Evolutionary conservation across 2,329 filamentous ascomycete genomes (phyloP).

Genomic region (Aspergillus sp.): DNA sequence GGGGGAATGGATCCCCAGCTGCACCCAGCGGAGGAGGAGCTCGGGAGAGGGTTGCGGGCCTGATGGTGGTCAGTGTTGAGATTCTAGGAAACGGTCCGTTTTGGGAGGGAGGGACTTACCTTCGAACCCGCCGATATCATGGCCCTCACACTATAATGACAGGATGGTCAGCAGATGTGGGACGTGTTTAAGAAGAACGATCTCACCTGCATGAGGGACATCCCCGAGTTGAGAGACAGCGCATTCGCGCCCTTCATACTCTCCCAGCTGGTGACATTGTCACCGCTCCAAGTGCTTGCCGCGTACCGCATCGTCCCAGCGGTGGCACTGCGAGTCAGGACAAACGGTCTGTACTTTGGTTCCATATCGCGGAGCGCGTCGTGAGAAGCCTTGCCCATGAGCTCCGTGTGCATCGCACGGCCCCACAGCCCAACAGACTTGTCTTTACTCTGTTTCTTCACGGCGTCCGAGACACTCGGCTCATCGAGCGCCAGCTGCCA

Average conservation of each 20-base stretch:
- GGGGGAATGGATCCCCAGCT: conserved; percentile 67
- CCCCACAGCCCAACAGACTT: conserved; percentile 67
- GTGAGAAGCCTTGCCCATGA: conserved; percentile 69
- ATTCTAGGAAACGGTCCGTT: background rate
- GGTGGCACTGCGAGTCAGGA: conserved; percentile 69
- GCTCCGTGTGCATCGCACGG: conserved; percentile 66
- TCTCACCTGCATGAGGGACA: conserved; percentile 62
- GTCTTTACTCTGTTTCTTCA: conserved; percentile 39
- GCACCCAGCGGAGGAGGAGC: conserved; percentile 70
- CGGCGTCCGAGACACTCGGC: conserved; percentile 35
- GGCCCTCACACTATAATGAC: conserved; percentile 58
- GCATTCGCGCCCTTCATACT: conserved; percentile 72
- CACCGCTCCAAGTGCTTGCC: conserved; percentile 71
- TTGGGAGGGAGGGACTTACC: conserved; percentile 35
- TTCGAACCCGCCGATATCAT: conserved; percentile 75
- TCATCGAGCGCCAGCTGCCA: conserved; percentile 63
- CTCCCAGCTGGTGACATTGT: conserved; percentile 72
- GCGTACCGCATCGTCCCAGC: conserved; percentile 69
- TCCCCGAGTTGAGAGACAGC: conserved; percentile 65
- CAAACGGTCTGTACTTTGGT: conserved; percentile 63
- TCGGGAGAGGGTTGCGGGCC: conserved; percentile 67
- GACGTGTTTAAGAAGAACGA: background rate
- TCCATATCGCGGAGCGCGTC: conserved; percentile 61
- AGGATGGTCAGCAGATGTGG: background rate
- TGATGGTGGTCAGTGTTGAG: conserved; percentile 2